Evolutionary conservation across 78 protist species (phyloP).

Genomic region (Dictyostelium brefeldianum): DNA sequence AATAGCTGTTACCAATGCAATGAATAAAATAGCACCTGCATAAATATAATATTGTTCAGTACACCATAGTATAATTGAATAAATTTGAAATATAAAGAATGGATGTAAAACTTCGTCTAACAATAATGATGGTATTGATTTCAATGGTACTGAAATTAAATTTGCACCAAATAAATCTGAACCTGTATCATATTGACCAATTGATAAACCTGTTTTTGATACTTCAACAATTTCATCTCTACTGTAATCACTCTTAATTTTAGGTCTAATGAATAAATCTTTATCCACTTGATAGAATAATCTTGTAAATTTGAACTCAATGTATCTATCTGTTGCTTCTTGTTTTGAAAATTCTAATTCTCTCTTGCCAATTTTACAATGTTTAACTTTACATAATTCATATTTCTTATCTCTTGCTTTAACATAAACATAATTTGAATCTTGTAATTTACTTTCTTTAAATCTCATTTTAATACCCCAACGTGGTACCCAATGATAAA

Average conservation of each 20-base stretch:
- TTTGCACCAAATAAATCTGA: constrained; percentile 45
- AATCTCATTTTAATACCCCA: constrained; percentile 36
- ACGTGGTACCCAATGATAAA: constrained; percentile 71
- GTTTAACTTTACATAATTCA: constrained; percentile 24
- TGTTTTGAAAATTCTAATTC: constrained; percentile 1
- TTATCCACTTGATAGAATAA: constrained; percentile 18
- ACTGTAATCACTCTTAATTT: neutral
- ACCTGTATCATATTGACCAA: neutral
- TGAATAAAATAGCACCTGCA: constrained; percentile 87
- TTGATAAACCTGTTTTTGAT: constrained; percentile 9
- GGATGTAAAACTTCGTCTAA: constrained; percentile 92
- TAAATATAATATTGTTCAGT: constrained; percentile 86
- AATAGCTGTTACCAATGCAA: constrained; percentile 78
- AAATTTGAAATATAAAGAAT: constrained; percentile 93
- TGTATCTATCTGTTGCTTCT: constrained; percentile 9
- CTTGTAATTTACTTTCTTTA: constrained; percentile 21
- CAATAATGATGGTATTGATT: constrained; percentile 78
- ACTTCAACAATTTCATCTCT: neutral
- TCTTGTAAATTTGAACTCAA: constrained; percentile 35
- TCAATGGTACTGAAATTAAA: constrained; percentile 62
- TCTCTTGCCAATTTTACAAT: neutral
- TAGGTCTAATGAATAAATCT: neutral
- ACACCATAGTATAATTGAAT: constrained; percentile 87
- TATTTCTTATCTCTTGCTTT: constrained; percentile 31
- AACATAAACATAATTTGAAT: constrained; percentile 47